These are phyloP conservation scores for Pinus taeda DNA, from an alignment of 75 land plant genomes.

Conservation along the genomic window DNA sequence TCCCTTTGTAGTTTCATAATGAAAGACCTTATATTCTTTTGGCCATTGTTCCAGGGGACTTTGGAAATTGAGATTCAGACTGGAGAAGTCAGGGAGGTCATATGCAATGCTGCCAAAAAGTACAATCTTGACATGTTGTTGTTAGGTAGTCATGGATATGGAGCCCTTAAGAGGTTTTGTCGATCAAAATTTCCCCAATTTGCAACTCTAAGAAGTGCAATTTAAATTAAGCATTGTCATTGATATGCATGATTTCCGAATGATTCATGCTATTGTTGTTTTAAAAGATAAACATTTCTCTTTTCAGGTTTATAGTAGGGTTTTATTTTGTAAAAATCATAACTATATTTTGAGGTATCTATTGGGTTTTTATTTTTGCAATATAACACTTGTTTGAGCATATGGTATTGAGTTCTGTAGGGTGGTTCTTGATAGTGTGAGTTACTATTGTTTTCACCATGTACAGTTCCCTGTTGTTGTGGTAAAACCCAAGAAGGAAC, in stretches of 20 bases:
- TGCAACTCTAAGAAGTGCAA: no score
- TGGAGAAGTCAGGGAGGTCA: constrained; percentile 10
- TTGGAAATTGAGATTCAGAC: neutral
- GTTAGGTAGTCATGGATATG: constrained; percentile 13
- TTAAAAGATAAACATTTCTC: neutral
- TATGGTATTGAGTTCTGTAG: neutral
- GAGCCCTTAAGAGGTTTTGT: constrained; percentile 13
- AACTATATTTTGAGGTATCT: neutral
- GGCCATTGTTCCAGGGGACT: neutral
- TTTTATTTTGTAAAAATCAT: neutral
- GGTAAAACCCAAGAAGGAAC: neutral
- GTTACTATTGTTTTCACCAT: constrained; percentile 14
- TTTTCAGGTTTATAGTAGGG: neutral
- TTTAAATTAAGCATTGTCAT: no score
- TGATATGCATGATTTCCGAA: no score
- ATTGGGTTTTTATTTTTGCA: neutral
- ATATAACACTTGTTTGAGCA: no score
- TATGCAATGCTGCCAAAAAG: constrained; percentile 9
- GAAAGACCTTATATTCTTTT: no score
- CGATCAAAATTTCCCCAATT: neutral
- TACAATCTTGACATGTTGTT: neutral
- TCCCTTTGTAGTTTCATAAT: no score
- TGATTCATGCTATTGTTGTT: neutral
- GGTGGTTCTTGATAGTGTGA: constrained; percentile 6
- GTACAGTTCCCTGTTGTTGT: constrained; percentile 10